These are phyloP conservation scores for Thielaviopsis ethacetica DNA, from an alignment of 2,329 filamentous ascomycete genomes.

Conservation along the genomic window DNA sequence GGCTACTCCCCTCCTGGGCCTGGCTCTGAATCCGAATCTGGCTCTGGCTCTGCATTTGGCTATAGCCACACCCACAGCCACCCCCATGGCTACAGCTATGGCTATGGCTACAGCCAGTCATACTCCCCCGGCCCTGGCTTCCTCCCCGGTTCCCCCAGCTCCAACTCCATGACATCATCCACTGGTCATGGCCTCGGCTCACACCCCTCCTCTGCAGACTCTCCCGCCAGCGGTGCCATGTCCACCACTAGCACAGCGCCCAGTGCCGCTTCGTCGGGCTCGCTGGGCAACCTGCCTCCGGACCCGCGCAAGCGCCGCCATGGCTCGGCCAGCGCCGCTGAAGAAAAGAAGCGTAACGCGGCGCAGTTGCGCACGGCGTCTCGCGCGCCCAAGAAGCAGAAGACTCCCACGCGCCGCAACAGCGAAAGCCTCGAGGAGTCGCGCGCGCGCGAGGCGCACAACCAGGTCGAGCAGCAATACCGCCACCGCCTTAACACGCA, in stretches of 20 bases:
- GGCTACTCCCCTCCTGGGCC: neutral
- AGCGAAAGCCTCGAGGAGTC: conserved; percentile 28
- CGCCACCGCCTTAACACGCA: conserved; percentile 29
- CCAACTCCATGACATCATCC: neutral
- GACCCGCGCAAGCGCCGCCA: conserved; percentile 8
- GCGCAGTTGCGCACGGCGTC: conserved; percentile 14
- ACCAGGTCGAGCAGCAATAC: conserved; percentile 33
- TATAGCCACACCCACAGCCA: neutral
- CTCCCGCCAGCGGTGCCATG: neutral
- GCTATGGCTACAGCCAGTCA: neutral
- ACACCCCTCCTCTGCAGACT: conserved; percentile 3
- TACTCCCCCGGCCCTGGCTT: neutral
- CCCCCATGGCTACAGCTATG: neutral
- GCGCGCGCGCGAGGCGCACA: conserved; percentile 22
- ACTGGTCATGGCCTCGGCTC: neutral
- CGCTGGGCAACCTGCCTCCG: neutral
- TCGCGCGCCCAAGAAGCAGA: conserved; percentile 12
- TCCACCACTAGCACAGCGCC: neutral
- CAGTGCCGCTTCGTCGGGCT: neutral
- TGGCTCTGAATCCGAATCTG: neutral
- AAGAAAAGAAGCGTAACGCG: conserved; percentile 11
- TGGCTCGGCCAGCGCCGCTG: conserved; percentile 4
- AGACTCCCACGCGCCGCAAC: conserved; percentile 14
- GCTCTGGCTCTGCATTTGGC: neutral
- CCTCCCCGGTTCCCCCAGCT: neutral